These are phyloP conservation scores for Albugo candida DNA, from an alignment of 352 stramenopile genomes.

Conservation along the genomic window DNA sequence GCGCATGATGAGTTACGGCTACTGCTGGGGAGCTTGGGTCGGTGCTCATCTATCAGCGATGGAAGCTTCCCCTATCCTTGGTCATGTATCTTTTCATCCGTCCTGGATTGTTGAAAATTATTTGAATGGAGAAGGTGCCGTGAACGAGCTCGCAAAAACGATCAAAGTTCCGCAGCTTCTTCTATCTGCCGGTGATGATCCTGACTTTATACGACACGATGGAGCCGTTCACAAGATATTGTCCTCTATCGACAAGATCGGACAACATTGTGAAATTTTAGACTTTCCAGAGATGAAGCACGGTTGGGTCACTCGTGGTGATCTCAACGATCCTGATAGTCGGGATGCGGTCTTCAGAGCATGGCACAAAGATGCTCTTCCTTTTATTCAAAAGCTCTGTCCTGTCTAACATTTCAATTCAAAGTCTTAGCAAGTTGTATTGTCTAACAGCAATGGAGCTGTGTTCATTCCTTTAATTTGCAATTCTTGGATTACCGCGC, in stretches of 20 bases:
- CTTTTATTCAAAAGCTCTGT: too few relatives aligned
- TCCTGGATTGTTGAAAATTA: slow-evolving; percentile 63
- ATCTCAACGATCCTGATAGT: slow-evolving; percentile 41
- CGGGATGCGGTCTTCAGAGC: slow-evolving; percentile 26
- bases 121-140: slow-evolving; percentile 38
- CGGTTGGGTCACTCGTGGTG: slow-evolving; percentile 68
- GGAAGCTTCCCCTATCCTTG: slow-evolving; percentile 21
- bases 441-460: too few relatives aligned
- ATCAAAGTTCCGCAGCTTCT: slow-evolving; percentile 63
- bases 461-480: too few relatives aligned
- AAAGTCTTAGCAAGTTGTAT: too few relatives aligned
- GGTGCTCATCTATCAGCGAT: slow-evolving; percentile 28
- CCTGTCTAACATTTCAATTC: too few relatives aligned
- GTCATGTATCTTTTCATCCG: slow-evolving; percentile 69
- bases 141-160: slow-evolving; percentile 42
- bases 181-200: slow-evolving; percentile 43
- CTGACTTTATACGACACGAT: slow-evolving; percentile 37
- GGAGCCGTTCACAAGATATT: slow-evolving; percentile 62
- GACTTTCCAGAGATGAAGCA: slow-evolving; percentile 55
- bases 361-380: slow-evolving; percentile 5
- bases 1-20: slow-evolving; percentile 52
- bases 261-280: slow-evolving; percentile 27
- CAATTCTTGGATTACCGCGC: too few relatives aligned
- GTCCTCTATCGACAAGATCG: slow-evolving; percentile 6
- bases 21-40: slow-evolving; percentile 71